Conservation (phyloP, 2,329 filamentous ascomycete species). For the Mariannaea elegans region DNA sequence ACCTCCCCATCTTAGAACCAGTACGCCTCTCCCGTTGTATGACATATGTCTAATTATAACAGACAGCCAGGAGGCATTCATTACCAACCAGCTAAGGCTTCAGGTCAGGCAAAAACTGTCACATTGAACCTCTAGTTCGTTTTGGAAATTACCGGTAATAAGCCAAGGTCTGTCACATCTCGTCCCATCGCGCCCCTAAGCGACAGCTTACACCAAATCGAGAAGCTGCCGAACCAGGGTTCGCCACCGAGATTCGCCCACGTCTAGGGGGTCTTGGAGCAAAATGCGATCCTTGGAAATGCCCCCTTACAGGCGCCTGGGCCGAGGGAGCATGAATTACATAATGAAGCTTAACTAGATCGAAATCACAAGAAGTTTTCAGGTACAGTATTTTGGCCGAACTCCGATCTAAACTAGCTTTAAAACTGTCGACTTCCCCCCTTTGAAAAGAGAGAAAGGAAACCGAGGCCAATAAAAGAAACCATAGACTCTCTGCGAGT, state of each 20-base stretch:
- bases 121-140: no score
- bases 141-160: constrained; percentile 20
- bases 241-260: background rate
- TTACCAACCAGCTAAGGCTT: background rate
- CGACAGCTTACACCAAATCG: constrained; percentile 4
- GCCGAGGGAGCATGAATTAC: background rate
- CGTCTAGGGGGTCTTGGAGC: no score
- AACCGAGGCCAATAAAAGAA: background rate
- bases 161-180: constrained; percentile 8
- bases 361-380: no score
- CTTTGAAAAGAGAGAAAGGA: background rate
- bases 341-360: no score
- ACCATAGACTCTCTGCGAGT: background rate
- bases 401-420: background rate
- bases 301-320: constrained; percentile 2
- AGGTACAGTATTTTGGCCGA: background rate
- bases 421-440: background rate
- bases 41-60: background rate
- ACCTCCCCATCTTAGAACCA: no score
- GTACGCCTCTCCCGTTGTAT: no score
- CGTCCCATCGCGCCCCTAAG: constrained; percentile 2
- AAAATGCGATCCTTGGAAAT: no score
- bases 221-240: constrained; percentile 9
- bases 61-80: background rate
- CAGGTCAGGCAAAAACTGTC: constrained; percentile 3